Evolutionary conservation across 768 basidiomycete genomes (phyloP).

Genomic region (Pluteus cervinus): DNA sequence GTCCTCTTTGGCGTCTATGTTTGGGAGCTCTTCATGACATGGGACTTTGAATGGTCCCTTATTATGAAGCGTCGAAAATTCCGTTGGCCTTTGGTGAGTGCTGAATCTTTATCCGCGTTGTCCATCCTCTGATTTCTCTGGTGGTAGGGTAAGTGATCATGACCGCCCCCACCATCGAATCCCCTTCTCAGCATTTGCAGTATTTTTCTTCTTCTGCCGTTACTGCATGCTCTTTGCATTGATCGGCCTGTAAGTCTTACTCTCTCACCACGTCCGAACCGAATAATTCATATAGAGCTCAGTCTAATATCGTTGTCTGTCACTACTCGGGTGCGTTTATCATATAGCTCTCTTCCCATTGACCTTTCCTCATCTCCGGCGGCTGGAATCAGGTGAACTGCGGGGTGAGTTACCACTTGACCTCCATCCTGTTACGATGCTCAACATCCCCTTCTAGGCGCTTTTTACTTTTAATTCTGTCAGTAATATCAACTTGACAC

Average conservation of each 20-base stretch:
- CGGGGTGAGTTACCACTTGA: conserved; percentile 30
- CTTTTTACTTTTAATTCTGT: conserved; percentile 68
- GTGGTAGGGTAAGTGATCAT: no score
- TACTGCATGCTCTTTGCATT: conserved; percentile 68
- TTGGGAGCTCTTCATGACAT: conserved; percentile 63
- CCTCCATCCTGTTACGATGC: conserved; percentile 1
- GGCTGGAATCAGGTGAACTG: conserved; percentile 46
- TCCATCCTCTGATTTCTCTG: no score
- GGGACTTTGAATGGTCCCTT: conserved; percentile 63
- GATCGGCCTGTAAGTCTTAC: conserved; percentile 48
- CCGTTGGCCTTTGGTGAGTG: conserved; percentile 64
- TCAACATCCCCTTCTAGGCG: conserved; percentile 29
- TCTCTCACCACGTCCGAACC: neutral
- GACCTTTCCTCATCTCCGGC: neutral
- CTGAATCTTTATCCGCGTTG: no score
- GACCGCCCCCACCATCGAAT: no score
- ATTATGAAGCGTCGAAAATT: conserved; percentile 51
- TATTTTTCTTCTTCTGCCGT: conserved; percentile 65
- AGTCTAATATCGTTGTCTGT: conserved; percentile 58
- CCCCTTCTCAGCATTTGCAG: conserved; percentile 16
- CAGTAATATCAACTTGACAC: no score
- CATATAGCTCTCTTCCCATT: conserved; percentile 8
- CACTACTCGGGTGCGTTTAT: conserved; percentile 32
- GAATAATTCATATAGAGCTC: neutral
- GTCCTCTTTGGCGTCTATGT: conserved; percentile 60